Evolutionary conservation across 2,329 filamentous ascomycete genomes (phyloP).

Genomic region (Ophiostoma quercus): DNA sequence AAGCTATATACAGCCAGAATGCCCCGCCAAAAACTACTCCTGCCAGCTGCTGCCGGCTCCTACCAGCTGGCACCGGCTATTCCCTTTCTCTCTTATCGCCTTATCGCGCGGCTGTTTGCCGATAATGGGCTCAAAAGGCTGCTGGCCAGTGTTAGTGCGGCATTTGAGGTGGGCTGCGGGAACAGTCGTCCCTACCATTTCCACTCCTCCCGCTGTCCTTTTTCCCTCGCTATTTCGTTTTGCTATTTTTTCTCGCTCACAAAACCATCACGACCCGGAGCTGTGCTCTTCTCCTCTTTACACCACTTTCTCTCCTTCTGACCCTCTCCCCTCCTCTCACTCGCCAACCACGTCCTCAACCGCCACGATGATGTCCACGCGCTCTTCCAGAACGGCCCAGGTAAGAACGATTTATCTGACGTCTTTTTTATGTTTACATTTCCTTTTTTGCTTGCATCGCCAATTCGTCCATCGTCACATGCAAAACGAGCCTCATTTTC

Average conservation of each 20-base stretch:
- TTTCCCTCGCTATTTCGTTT: slow-evolving; percentile 18
- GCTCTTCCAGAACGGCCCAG: slow-evolving; percentile 53
- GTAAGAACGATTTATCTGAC: slow-evolving; percentile 36
- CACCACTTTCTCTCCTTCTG: slow-evolving; percentile 13
- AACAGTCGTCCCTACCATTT: slow-evolving; percentile 12
- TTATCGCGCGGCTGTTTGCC: slow-evolving; percentile 23
- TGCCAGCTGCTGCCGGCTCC: slow-evolving; percentile 1
- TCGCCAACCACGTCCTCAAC: slow-evolving; percentile 25
- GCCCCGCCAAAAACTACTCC: background rate
- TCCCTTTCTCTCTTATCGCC: background rate
- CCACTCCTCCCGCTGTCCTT: slow-evolving; percentile 11
- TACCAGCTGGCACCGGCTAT: slow-evolving; percentile 12
- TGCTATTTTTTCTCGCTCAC: slow-evolving; percentile 18
- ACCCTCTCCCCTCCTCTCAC: slow-evolving; percentile 13
- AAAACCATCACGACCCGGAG: slow-evolving; percentile 15
- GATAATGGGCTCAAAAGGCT: slow-evolving; percentile 13
- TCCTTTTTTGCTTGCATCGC: background rate
- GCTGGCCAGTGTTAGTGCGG: slow-evolving; percentile 13
- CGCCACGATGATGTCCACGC: slow-evolving; percentile 53
- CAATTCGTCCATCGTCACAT: slow-evolving; percentile 19
- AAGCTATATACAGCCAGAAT: background rate
- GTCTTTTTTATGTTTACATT: background rate
- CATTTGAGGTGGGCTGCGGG: slow-evolving; percentile 14
- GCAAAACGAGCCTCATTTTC: slow-evolving; percentile 17
- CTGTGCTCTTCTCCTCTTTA: slow-evolving; percentile 23